Evolutionary conservation across 2,329 filamentous ascomycete genomes (phyloP).

Genomic region (Magnaporthiopsis poae): DNA sequence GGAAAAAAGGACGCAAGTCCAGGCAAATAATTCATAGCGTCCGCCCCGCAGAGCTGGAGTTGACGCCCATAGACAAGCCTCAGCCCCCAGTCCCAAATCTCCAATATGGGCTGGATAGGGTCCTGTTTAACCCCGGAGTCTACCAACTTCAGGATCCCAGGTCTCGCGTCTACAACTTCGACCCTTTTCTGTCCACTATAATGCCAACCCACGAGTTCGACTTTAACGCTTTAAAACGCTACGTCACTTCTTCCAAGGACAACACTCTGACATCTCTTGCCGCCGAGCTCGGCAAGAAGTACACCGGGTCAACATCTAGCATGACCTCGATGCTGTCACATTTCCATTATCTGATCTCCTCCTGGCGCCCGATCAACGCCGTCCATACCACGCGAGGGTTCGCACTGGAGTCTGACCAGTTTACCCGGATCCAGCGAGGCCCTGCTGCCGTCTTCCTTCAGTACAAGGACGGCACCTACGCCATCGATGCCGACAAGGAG

Average conservation of each 20-base stretch:
- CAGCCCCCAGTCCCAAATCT: slow-evolving; percentile 47
- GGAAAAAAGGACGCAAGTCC: neutral
- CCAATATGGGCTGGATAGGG: slow-evolving; percentile 68
- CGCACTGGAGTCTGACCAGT: slow-evolving; percentile 47
- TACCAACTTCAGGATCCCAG: slow-evolving; percentile 84
- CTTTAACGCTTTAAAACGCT: slow-evolving; percentile 73
- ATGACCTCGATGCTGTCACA: slow-evolving; percentile 83
- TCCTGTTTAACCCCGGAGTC: slow-evolving; percentile 90
- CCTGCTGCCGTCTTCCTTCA: slow-evolving; percentile 75
- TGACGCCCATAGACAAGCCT: slow-evolving; percentile 23
- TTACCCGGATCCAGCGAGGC: slow-evolving; percentile 61
- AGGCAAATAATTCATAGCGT: slow-evolving; percentile 18
- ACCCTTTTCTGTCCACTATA: slow-evolving; percentile 83
- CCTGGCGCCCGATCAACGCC: slow-evolving; percentile 65
- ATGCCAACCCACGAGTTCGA: slow-evolving; percentile 93
- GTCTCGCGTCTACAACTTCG: slow-evolving; percentile 88
- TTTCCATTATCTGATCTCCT: slow-evolving; percentile 83
- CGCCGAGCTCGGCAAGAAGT: slow-evolving; percentile 59
- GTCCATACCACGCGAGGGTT: slow-evolving; percentile 60
- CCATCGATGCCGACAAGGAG: slow-evolving; percentile 92
- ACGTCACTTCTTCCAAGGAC: slow-evolving; percentile 87
- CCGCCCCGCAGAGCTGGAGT: slow-evolving; percentile 2
- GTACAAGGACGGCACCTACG: slow-evolving; percentile 76
- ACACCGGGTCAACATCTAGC: slow-evolving; percentile 90
- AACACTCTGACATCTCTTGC: slow-evolving; percentile 59